Evolutionary conservation across 352 stramenopile species (phyloP).

Genomic region (Phytophthora meadii): DNA sequence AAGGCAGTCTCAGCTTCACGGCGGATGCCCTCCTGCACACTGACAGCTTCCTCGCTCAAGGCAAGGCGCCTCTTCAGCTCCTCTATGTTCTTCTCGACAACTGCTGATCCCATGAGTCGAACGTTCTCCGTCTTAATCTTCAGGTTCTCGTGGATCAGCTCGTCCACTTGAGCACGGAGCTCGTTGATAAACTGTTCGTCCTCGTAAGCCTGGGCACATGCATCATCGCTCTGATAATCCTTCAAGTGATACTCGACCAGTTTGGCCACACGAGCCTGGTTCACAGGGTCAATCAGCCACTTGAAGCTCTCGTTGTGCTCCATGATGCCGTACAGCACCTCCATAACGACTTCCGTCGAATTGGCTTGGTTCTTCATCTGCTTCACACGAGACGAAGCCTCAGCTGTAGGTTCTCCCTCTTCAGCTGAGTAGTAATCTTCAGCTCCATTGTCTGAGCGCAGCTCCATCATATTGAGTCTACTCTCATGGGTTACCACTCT

Average conservation of each 20-base stretch:
- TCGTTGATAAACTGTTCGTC: conserved; percentile 45
- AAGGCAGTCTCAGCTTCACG: conserved; percentile 62
- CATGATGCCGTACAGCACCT: conserved; percentile 68
- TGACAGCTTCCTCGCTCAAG: conserved; percentile 44
- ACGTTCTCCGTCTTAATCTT: conserved; percentile 74
- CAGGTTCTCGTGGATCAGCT: conserved; percentile 65
- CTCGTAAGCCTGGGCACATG: conserved; percentile 31
- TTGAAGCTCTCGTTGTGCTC: conserved; percentile 66
- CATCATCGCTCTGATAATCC: conserved; percentile 32
- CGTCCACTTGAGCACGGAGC: conserved; percentile 63
- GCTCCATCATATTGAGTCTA: conserved; percentile 26
- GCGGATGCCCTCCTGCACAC: conserved; percentile 52
- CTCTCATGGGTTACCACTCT: conserved; percentile 16
- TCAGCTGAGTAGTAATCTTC: conserved; percentile 40
- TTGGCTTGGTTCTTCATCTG: conserved; percentile 18
- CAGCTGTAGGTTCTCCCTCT: conserved; percentile 31
- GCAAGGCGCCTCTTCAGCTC: conserved; percentile 48
- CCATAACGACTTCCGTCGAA: conserved; percentile 64
- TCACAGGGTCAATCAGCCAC: conserved; percentile 57
- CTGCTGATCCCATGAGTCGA: conserved; percentile 24
- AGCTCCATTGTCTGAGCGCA: conserved; percentile 21
- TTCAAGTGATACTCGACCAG: conserved; percentile 58
- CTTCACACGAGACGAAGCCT: conserved; percentile 23
- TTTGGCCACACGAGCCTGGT: conserved; percentile 58
- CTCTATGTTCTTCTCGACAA: conserved; percentile 37